Base-by-base conservation (phyloP, 2,329 filamentous ascomycete genomes). In the Geoglossum cookeanum region DNA sequence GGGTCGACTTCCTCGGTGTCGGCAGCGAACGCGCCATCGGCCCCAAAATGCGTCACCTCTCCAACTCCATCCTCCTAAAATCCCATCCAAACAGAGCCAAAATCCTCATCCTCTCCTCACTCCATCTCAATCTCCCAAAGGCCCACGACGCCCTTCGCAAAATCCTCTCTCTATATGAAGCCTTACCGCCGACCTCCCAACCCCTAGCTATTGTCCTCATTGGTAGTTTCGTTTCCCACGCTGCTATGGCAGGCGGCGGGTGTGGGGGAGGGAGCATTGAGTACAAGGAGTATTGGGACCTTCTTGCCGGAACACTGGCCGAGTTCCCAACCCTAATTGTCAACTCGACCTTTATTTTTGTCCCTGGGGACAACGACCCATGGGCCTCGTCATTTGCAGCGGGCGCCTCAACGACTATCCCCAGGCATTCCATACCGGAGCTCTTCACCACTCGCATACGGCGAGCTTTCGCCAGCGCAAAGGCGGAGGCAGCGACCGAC, bases 341-440 rank as follows among this genome's bases (percentile, higher is more conserved):
- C 58, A 78, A 79, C 30, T 84, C 86, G 4, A 91, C 86, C 0
- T 95, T 97, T 67, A 75, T 95, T 35, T 95, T 98, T 66, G 85
- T 97, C 0, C 92, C 92, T 0, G 92, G 92, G 33, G 91, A 97
- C 70, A 94, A 96, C 67, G 92, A 98, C 68, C 90, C 87, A n/a
- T 98, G 92, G 92, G 80, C 84, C 4, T 94, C 88, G 0, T 79
- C 89, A 1, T 95, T 94, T 67, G 81, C 80, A 0, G 83, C 82
- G 1, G 87, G 87, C 3, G 83, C 85, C 0, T 80, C 84, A 0
- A 78, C 79, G 0, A 79, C 83, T 0, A 66, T 91, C 9, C 87
- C 87, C 0, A 72, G 84, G 8, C 83, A 84, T 61, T 71, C 78
- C 0, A 78, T 98, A 1, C 92, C 92, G 0, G 85, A 91, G 5